Percentiles rank a stretch among this genome's conserved stretches.
These are phyloP conservation scores for Meira miltonrushii DNA, from an alignment of 1,284 basidiomycete genomes.

Conservation along the genomic window DNA sequence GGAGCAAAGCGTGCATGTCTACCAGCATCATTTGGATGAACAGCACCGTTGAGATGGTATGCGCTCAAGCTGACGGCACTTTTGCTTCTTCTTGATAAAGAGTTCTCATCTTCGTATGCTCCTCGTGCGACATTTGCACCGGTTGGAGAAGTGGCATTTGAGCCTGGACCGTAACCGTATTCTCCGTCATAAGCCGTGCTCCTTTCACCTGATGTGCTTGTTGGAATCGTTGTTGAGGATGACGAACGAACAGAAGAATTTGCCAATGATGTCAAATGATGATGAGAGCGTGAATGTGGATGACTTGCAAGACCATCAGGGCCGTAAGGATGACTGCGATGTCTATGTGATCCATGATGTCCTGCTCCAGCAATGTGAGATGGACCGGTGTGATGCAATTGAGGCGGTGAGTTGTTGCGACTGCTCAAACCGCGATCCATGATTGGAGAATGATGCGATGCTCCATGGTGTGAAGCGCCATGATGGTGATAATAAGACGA, in stretches of 20 bases:
- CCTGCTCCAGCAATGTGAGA: slow-evolving; percentile 40
- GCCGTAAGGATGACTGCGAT: slow-evolving; percentile 47
- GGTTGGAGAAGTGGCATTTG: slow-evolving; percentile 32
- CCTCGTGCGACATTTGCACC: slow-evolving; percentile 23
- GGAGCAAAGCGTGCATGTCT: background rate
- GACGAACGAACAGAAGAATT: slow-evolving; percentile 20
- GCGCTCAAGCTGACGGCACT: slow-evolving; percentile 27
- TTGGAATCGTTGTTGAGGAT: slow-evolving; percentile 18
- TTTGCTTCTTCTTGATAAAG: slow-evolving; percentile 25
- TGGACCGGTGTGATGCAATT: slow-evolving; percentile 34
- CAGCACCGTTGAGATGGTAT: slow-evolving; percentile 25
- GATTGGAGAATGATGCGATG: slow-evolving; percentile 6
- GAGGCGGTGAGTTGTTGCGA: slow-evolving; percentile 21
- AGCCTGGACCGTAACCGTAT: slow-evolving; percentile 21
- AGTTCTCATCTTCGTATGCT: slow-evolving; percentile 20
- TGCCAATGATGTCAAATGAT: slow-evolving; percentile 42
- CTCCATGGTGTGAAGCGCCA: slow-evolving; percentile 10
- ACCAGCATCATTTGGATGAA: background rate
- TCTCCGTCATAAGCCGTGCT: slow-evolving; percentile 38
- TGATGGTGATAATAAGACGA: slow-evolving; percentile 7
- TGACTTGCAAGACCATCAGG: slow-evolving; percentile 5
- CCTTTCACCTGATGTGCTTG: slow-evolving; percentile 43
- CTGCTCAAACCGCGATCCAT: background rate
- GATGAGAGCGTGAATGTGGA: slow-evolving; percentile 41
- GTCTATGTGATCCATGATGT: slow-evolving; percentile 47